These are phyloP conservation scores for Rosa multiflora DNA, from an alignment of 306 rosid genomes.

Conservation along the genomic window DNA sequence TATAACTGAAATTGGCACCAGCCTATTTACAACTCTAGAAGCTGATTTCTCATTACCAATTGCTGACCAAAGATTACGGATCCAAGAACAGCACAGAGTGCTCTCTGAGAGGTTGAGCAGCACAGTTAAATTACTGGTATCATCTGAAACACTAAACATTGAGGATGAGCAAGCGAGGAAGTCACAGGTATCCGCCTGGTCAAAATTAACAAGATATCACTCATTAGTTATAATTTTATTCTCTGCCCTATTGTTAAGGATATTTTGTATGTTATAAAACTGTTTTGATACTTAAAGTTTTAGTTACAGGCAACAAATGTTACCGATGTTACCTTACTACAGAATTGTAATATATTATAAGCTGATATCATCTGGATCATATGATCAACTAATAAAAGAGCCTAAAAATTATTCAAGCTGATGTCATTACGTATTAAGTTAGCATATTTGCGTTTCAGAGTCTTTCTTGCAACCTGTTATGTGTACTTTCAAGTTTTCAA, in stretches of 20 bases:
- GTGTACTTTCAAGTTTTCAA: not conserved
- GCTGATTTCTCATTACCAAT: conserved; percentile 39
- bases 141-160: conserved; percentile 41
- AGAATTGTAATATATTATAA: not conserved
- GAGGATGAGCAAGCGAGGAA: conserved; percentile 34
- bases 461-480: not conserved
- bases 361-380: no score
- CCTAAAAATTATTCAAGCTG: not conserved
- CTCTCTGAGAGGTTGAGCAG: conserved; percentile 54
- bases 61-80: conserved; percentile 36
- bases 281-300: conserved; percentile 26
- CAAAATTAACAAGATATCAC: conserved; percentile 50
- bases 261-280: conserved; percentile 28
- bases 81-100: conserved; percentile 47
- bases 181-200: conserved; percentile 72
- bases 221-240: conserved; percentile 51
- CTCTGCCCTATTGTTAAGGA: conserved; percentile 41
- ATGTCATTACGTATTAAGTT: not conserved
- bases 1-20: conserved; percentile 59
- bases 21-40: conserved; percentile 65
- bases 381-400: not conserved
- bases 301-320: conserved; percentile 1
- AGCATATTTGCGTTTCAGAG: not conserved
- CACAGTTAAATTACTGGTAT: conserved; percentile 50
- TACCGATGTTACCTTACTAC: not conserved